phyloP scores from a whole-genome alignment of 352 stramenopile genomes.

The Globisporangium radiosum region DNA sequence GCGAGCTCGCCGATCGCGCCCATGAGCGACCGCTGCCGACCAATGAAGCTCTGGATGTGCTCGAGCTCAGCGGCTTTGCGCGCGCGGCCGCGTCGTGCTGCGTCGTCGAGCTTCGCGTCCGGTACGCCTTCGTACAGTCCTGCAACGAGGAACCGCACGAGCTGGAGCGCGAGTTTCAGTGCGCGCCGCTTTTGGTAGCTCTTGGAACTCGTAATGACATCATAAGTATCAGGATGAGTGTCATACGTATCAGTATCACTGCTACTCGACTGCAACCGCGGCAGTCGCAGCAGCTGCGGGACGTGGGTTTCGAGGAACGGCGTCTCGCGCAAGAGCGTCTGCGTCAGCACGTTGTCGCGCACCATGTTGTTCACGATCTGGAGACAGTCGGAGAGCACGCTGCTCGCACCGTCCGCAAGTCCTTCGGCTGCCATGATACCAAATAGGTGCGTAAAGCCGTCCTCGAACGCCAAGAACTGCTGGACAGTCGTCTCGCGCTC shows the following conservation, averaged over 20 bases:
- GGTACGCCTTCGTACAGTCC: constrained; percentile 47
- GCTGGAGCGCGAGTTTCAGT: constrained; percentile 52
- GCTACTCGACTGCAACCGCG: constrained; percentile 9
- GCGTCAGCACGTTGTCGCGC: constrained; percentile 70
- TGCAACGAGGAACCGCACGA: constrained; percentile 58
- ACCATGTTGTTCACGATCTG: constrained; percentile 82
- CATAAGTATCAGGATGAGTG: too few relatives aligned
- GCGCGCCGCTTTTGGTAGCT: constrained; percentile 42
- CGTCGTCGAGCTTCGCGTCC: constrained; percentile 42
- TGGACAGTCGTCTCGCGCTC: constrained; percentile 64
- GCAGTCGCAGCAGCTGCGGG: constrained; percentile 34
- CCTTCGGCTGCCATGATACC: constrained; percentile 70
- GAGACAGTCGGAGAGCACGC: constrained; percentile 61
- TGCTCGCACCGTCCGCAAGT: constrained; percentile 30
- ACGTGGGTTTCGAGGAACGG: constrained; percentile 50
- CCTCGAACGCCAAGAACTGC: constrained; percentile 79
- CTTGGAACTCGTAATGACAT: constrained; percentile 9
- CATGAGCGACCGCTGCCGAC: constrained; percentile 51
- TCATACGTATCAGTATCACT: constrained; percentile 12
- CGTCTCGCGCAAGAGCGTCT: constrained; percentile 63
- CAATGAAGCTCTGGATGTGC: constrained; percentile 58
- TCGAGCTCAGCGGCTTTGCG: constrained; percentile 38
- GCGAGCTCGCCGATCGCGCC: constrained; percentile 55
- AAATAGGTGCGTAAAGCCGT: constrained; percentile 69
- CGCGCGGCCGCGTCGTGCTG: constrained; percentile 37